Base-by-base conservation (phyloP, 176 grass and related monocot species). In the Ananas comosus region DNA sequence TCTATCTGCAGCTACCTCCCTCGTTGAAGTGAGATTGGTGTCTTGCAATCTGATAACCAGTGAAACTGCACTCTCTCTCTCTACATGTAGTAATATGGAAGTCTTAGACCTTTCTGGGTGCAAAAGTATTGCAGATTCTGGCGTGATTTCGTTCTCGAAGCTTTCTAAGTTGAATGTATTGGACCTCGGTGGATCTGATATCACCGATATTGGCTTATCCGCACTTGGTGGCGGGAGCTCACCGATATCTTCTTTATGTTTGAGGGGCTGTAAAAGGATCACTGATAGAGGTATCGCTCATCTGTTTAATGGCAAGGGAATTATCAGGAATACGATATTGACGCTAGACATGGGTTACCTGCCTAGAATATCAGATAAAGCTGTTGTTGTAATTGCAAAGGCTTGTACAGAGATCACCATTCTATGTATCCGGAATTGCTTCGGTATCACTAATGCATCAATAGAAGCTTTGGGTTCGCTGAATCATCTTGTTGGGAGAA, bases 51-150 rank as follows among this genome's bases (percentile, higher is more conserved):
- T 90, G 19, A 65, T 97, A 73, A 97, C 93, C 18, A 90, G 93
- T 63, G 93, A 92, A 65, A 83, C 89, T 65, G 84, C 79, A 16
- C 80, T 83, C 58, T 97, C 86, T 81, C 81, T 97, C 0, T 86
- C 93, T 77, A 76, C 82, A 68, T 97, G 89, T 81, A 85, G 29
- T 57, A 90, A 81, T 27, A 81, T 97, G 75, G 77, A 76, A 72
- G 84, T 92, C 78, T 76, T 97, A 17, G 86, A 97, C 79, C 79
- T 97, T 29, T 97, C 89, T 10, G 86, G 81, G 67, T 97, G 93
- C 72, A 86, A 70, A 75, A 92, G 86, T 74, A 85, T 92, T 51
- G 86, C 93, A 59, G 89, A 97, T 73, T 33, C 68, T 22, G 93
- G 93, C 51, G 69, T 97, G 79, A 71, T 69, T 76, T 87, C 89